Base-by-base conservation (phyloP, 2,329 filamentous ascomycete species). In the Epicoccum nigrum region DNA sequence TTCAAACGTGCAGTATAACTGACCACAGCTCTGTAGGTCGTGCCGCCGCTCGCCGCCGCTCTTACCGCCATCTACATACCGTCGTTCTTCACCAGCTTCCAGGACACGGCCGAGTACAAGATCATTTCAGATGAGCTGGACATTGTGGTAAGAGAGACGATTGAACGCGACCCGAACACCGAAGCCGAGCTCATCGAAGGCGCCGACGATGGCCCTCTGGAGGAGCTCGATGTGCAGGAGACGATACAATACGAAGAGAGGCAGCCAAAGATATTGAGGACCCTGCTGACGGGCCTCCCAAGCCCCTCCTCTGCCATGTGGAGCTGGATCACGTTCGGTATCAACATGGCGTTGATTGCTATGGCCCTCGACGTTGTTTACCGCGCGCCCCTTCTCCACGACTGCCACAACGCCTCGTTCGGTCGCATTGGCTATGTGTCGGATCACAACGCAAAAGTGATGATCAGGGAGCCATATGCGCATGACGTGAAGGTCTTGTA, bases 351-450 rank as follows among this genome's bases (percentile, higher is more conserved):
- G 2, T 77, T 94, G 32, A 80, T 91, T 5, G 77, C 83, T 7
- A 83, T 93, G 73, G 83, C 87, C 0, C 80, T 87, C 20, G 94
- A 99, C 71, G 83, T 92, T 31, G 80, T 96, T 12, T 92, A 89
- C 67, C 84, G 89, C 16, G 87, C 88, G 2, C 84, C 85, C 9
- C 72, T 87, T 52, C 82, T 88, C 27, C 81, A 96, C 70, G 85
- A 87, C 4, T 85, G 81, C 20, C 77, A 89, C 21, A 86, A 95
- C 58, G 77, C 96, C 9, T 90, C 92, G 0, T 96, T 99, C 70
- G 89, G 90, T 32, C 84, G 94, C 7, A 78, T 96, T 13, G 94
- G 94, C 20, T 93, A 93, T 70, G 87, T 97, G 21, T 96, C 92
- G 4, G 83, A 89, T 15, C 83, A 81, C 0, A 87, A 87, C 48